Evolutionary conservation across 768 basidiomycete species (phyloP), one percentile per base, ranked within the genome.

Genomic region (Lyophyllum decastes): DNA sequence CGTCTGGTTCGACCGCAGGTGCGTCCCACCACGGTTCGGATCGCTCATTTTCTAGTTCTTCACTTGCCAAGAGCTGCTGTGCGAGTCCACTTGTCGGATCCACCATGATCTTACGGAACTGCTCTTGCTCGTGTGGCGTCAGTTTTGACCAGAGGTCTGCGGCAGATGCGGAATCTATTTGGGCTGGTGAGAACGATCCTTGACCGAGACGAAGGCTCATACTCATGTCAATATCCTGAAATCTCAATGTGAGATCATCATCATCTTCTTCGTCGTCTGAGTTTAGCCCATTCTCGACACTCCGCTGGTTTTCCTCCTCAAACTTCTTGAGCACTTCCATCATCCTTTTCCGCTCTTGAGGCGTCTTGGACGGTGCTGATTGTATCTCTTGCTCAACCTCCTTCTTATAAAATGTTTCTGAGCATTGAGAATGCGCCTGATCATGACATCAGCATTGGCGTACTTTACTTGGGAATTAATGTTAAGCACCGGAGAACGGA

Each of bases 351-450:
- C 84, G 77, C 65, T 94, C 90, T 57, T 82, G 74, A 0, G 74
- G 70, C 2, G 80, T 76, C 64, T 81, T 85, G 4, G 84, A 81
- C 3, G 87, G 78, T 33, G 76, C 78, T 0, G 80, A 67, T 40
- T 77, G 78, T 52, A 92, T 87, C 46, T 88, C 84, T 2, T 70
- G 70, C 61, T 89, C 85, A 3, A 94, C 71, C 66, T 92, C 88
- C 51, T 85, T 86, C 61, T 85, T 84, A 70, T 93, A 94, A 69
- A 95, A 95, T 0, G 78, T 73, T 69, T 94, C 93, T 24, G 92
- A 92, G 74, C 92, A 94, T 68, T 82, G 79, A 2, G 78, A 75
- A 70, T 94, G 92, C 48, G 74, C 66, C 90, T 76, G 52, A 53
- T 46, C 54, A 43, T 44, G 9, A 35, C 49, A 45, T 52, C 38